Evolutionary conservation across 1,284 basidiomycete species (phyloP).

Genomic region (Pseudozyma hubeiensis): DNA sequence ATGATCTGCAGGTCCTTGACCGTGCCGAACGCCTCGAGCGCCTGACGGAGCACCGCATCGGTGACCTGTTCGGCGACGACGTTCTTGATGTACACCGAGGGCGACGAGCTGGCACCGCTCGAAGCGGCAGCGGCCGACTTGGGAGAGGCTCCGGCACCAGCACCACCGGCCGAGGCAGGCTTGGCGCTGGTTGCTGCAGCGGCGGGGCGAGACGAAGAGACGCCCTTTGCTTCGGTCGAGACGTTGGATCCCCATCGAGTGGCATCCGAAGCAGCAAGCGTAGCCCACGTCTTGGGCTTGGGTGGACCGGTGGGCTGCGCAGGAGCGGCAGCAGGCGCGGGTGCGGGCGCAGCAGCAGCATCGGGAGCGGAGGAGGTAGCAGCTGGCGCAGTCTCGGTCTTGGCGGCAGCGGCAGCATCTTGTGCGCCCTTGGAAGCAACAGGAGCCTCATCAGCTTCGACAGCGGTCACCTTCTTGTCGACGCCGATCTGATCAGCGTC

Average conservation of each 20-base stretch:
- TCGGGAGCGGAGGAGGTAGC: conserved; percentile 69
- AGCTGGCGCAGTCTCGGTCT: conserved; percentile 57
- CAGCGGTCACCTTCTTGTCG: conserved; percentile 50
- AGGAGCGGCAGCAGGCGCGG: conserved; percentile 53
- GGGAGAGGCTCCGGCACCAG: conserved; percentile 4
- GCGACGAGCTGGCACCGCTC: conserved; percentile 13
- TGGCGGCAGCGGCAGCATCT: conserved; percentile 38
- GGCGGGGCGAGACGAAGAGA: conserved; percentile 49
- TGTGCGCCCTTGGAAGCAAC: conserved; percentile 38
- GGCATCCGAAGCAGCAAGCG: conserved; percentile 63
- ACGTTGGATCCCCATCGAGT: conserved; percentile 64
- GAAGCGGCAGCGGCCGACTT: conserved; percentile 15
- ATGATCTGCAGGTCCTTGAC: conserved; percentile 91
- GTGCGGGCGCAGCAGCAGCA: conserved; percentile 25
- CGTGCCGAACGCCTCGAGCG: conserved; percentile 81
- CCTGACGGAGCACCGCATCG: conserved; percentile 74
- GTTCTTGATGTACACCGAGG: conserved; percentile 71
- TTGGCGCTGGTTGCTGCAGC: conserved; percentile 63
- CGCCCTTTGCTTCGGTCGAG: conserved; percentile 53
- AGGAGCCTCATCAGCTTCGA: conserved; percentile 53
- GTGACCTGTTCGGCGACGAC: conserved; percentile 81
- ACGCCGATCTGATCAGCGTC: conserved; percentile 58
- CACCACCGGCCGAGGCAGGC: conserved; percentile 12
- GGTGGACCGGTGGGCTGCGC: conserved; percentile 56
- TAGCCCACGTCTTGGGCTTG: conserved; percentile 68